Evolutionary conservation across 2,329 filamentous ascomycete genomes (phyloP), one percentile per base, ranked within the genome.

Genomic region (Penicillium sp.): DNA sequence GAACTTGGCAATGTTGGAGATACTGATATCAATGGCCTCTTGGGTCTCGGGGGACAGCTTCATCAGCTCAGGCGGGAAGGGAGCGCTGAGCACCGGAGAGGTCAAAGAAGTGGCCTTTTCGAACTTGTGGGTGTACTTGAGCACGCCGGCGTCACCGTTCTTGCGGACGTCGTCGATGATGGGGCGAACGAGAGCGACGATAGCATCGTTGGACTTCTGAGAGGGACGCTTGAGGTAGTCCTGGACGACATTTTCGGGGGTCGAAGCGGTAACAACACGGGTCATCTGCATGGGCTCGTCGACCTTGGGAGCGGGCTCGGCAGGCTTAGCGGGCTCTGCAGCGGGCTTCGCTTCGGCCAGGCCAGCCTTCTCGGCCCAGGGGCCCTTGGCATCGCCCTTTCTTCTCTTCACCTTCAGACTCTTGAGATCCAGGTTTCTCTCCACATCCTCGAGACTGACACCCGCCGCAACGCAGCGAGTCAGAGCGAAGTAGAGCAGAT

Each of bases 51-150:
- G 77, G 0, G 86, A 74, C 15, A 98, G 77, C 55, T 88, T 77
- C 93, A 98, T 97, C 39, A 97, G 75, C 52, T 83, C 80, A 57
- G 83, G 72, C 1, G 88, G 84, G 75, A 95, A 98, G 0, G 93
- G 93, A 1, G 93, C 91, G 63, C 83, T 85, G 55, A 98, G 76
- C 13, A 98, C 89, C 0, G 91, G 88, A 0, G 89, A 91, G 13
- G 82, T 93, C 52, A 98, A 75, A 3, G 87, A 91, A 0, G 88
- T 95, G 0, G 91, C 93, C 73, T 91, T 95, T 66, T 98, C 93
- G 60, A 98, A 98, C 69, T 94, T 95, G 78, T 96, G 90, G 1
- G 93, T 97, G 70, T 95, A 97, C 43, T 87, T 85, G 39, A 98
- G 78, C 21, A 98, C 77, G 3, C 88, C 90, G 61, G 85, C 85